Evolutionary conservation across 164 flowering plant genomes (phyloP), one percentile per base, ranked within the genome.

Genomic region (Nymphaea colorata): DNA sequence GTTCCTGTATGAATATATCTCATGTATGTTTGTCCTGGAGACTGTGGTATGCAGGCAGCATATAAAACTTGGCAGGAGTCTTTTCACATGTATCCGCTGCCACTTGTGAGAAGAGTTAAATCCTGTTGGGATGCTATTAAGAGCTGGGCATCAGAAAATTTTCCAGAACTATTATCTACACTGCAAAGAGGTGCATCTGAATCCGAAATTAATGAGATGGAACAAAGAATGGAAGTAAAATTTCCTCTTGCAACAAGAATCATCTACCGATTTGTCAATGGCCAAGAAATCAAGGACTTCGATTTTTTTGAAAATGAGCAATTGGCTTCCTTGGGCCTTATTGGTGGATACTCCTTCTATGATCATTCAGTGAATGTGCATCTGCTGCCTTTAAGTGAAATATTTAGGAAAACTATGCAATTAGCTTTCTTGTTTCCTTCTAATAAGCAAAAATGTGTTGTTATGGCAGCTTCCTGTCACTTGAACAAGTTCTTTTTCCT

Each of bases 281-380:
- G 99, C 61, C 99, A 92, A 69, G 84, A 79, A 8, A 53, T 78
- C 36, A 42, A 60, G 4, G 62, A 42, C 4, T 44, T 65, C 15
- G 64, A 68, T 47, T 59, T 43, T 17, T 41, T 65, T 57, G 65
- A 42, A 43, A 70, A 57, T 25, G 51, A n/a, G 3, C 44, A 57
- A 18, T 71, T 68, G 2, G 14, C 64, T 64, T 18, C 76, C 44
- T 70, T 80, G 81, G 99, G 99, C 61, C 73, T 91, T 6, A 85
- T 94, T 44, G 99, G 99, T 64, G 99, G 99, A 51, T 94, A 94
- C 72, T 74, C 77, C 45, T 82, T 86, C 67, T 88, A 90, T 73
- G 67, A 70, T 5, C 88, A 87, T 59, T 12, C 67, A 4, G 96
- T 88, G 42, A 85, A 91, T 84, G 97, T 91, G 14, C 79, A 72